Conservation (phyloP, 805 yeast species). For the Cyberlindnera japonica region DNA sequence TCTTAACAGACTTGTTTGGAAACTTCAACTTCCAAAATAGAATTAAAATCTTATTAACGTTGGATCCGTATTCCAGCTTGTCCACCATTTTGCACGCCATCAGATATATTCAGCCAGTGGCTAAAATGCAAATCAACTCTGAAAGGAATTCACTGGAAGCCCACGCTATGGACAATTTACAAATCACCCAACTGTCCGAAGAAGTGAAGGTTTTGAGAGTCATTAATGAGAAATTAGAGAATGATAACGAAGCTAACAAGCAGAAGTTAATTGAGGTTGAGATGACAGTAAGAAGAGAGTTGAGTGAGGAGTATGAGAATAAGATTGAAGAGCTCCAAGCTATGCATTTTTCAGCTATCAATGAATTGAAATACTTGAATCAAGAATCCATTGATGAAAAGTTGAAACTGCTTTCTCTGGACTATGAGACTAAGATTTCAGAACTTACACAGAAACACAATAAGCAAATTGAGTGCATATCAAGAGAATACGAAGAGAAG, state of each 20-base stretch:
- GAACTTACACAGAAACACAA: slow-evolving; percentile 19
- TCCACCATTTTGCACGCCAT: slow-evolving; percentile 24
- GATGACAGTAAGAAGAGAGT: slow-evolving; percentile 30
- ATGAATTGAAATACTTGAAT: slow-evolving; percentile 31
- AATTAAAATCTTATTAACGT: slow-evolving; percentile 24
- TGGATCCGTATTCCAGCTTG: slow-evolving; percentile 26
- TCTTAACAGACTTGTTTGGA: slow-evolving; percentile 40
- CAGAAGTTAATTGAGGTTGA: slow-evolving; percentile 24
- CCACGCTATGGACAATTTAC: slow-evolving; percentile 3
- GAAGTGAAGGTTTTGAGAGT: slow-evolving; percentile 21
- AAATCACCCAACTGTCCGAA: slow-evolving; percentile 13
- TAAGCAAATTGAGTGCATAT: background rate
- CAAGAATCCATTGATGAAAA: slow-evolving; percentile 29
- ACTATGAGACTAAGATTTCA: slow-evolving; percentile 31
- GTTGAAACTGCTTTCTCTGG: slow-evolving; percentile 30
- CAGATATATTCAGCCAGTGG: slow-evolving; percentile 28
- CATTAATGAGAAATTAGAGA: slow-evolving; percentile 18
- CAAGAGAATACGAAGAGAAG: slow-evolving; percentile 2
- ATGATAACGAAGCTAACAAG: slow-evolving; percentile 25
- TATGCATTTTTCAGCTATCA: slow-evolving; percentile 31
- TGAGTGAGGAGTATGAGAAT: slow-evolving; percentile 30
- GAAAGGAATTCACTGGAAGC: slow-evolving; percentile 22
- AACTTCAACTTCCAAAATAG: slow-evolving; percentile 19
- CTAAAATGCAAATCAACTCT: slow-evolving; percentile 21
- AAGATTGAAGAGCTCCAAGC: slow-evolving; percentile 36